Conservation (phyloP, 306 rosid species). For the Acacia acuminata region DNA sequence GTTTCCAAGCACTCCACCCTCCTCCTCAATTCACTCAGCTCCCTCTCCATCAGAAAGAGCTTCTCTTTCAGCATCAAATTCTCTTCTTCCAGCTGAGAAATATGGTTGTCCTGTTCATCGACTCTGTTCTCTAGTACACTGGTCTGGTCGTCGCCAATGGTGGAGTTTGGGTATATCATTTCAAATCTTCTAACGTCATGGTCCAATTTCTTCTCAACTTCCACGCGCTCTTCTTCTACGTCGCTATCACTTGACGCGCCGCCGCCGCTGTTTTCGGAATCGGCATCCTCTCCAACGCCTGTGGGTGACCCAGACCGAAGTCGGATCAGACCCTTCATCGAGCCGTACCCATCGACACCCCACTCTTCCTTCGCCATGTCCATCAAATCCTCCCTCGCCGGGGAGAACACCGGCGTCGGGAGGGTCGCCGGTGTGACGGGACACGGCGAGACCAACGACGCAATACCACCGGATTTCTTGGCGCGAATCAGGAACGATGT, state of each 20-base stretch:
- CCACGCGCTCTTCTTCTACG: constrained; percentile 67
- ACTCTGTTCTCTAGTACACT: constrained; percentile 64
- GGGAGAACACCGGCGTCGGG: constrained; percentile 62
- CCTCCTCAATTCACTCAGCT: constrained; percentile 61
- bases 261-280: constrained; percentile 21
- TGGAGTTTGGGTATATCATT: constrained; percentile 60
- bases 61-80: constrained; percentile 66
- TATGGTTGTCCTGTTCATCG: constrained; percentile 65
- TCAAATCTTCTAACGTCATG: constrained; percentile 75
- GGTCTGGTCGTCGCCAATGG: constrained; percentile 50
- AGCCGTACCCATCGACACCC: constrained; percentile 81
- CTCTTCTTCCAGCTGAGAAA: constrained; percentile 69
- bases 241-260: constrained; percentile 62
- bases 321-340: constrained; percentile 82
- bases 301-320: constrained; percentile 54
- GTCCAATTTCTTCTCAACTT: constrained; percentile 68
- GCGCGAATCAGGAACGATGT: constrained; percentile 74
- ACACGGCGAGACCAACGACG: constrained; percentile 65
- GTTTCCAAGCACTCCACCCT: constrained; percentile 57
- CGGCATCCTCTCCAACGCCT: constrained; percentile 29
- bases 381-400: constrained; percentile 61
- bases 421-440: constrained; percentile 70
- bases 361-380: constrained; percentile 78
- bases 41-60: constrained; percentile 65
- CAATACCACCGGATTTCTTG: constrained; percentile 65